phyloP scores from a whole-genome alignment of 306 rosid species.

The Cicer pinnatifidum region DNA sequence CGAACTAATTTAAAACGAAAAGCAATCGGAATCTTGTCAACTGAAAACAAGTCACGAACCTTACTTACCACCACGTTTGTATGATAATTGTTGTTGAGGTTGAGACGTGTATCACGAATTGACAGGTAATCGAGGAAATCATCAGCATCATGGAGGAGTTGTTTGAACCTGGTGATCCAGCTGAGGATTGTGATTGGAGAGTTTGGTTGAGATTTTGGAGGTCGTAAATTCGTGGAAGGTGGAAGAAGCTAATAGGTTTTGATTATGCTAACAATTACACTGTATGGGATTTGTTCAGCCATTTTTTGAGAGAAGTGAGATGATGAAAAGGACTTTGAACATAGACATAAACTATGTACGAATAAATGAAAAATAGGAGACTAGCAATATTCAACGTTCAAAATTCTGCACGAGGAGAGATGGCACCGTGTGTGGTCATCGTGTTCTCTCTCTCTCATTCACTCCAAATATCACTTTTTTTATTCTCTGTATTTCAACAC shows the following conservation, averaged over 20 bases:
- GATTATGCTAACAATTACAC: not conserved
- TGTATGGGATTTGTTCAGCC: constrained; percentile 19
- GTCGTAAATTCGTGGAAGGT: not conserved
- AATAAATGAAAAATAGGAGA: too few species aligned
- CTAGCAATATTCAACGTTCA: too few species aligned
- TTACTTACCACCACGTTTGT: not conserved
- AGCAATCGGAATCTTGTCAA: not conserved
- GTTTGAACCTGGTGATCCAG: constrained; percentile 16
- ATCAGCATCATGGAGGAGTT: constrained; percentile 6
- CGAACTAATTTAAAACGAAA: constrained; percentile 4
- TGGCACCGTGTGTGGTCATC: too few species aligned
- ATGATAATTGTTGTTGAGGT: not conserved
- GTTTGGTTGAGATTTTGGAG: not conserved
- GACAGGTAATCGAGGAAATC: not conserved
- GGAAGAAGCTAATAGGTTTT: constrained; percentile 12
- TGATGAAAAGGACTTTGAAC: too few species aligned
- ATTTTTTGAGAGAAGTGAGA: not conserved
- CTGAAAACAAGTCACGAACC: not conserved
- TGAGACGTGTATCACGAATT: not conserved
- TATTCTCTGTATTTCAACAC: too few species aligned
- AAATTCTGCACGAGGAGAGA: too few species aligned
- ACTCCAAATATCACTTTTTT: too few species aligned
- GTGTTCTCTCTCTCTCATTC: too few species aligned
- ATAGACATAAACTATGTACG: too few species aligned
- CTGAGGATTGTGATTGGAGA: not conserved